These are phyloP conservation scores for Echinosophora koreensis DNA, from an alignment of 306 rosid genomes.

Conservation along the genomic window DNA sequence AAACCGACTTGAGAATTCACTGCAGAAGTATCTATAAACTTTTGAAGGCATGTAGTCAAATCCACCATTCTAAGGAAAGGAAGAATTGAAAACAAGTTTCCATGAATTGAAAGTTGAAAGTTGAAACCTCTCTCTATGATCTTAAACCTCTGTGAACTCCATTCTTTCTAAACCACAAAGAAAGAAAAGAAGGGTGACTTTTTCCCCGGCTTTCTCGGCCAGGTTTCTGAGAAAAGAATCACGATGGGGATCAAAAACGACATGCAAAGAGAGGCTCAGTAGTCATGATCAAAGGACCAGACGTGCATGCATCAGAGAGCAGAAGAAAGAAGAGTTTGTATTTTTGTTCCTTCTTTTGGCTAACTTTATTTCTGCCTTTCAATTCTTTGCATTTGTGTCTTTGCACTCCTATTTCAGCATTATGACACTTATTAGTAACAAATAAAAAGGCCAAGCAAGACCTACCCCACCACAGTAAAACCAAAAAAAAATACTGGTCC, in stretches of 20 bases:
- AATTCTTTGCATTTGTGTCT: conserved; percentile 9
- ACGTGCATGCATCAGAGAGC: conserved; percentile 67
- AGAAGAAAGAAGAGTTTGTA: conserved; percentile 56
- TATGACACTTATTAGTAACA: conserved; percentile 13
- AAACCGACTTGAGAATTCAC: conserved; percentile 1
- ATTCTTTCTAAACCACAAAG: conserved; percentile 16
- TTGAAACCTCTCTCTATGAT: neutral
- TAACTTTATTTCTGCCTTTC: conserved; percentile 44
- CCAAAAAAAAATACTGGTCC: conserved; percentile 46
- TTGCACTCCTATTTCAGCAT: conserved; percentile 27
- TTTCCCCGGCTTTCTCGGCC: conserved; percentile 66
- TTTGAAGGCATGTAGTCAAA: conserved; percentile 29
- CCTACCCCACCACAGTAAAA: conserved; percentile 4
- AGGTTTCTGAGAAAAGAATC: conserved; percentile 55
- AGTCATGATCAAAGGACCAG: conserved; percentile 73
- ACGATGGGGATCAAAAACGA: conserved; percentile 54
- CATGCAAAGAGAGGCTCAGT: conserved; percentile 60
- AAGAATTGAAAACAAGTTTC: conserved; percentile 46
- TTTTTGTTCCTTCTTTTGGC: conserved; percentile 65
- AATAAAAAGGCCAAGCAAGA: conserved; percentile 1
- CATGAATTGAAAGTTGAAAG: conserved; percentile 37
- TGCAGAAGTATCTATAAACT: conserved; percentile 15
- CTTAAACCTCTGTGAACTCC: conserved; percentile 52
- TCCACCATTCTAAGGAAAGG: conserved; percentile 37
- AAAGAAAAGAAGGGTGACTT: conserved; percentile 31